phyloP scores from a whole-genome alignment of 2,329 filamentous ascomycete genomes.

The Fusarium setosum region DNA sequence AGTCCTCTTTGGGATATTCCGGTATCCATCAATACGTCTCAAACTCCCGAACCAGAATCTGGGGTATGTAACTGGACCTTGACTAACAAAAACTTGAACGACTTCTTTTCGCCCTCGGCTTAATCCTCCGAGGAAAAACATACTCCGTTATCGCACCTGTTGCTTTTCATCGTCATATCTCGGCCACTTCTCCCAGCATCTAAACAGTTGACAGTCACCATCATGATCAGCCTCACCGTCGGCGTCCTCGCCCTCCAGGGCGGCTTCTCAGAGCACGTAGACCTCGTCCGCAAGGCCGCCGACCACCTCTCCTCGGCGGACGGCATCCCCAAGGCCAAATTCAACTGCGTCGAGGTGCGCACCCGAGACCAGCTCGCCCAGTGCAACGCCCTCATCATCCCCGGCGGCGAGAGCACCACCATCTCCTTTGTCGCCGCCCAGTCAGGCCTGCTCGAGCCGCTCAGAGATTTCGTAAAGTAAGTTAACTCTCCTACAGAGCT shows the following conservation, averaged over 20 bases:
- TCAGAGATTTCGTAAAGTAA: conserved; percentile 92
- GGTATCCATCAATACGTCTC: conserved; percentile 14
- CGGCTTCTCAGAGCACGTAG: conserved; percentile 89
- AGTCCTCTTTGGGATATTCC: conserved; percentile 36
- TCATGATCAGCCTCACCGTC: conserved; percentile 57
- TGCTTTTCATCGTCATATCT: background rate
- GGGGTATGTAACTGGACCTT: conserved; percentile 18
- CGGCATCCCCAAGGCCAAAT: conserved; percentile 47
- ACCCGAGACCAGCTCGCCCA: conserved; percentile 75
- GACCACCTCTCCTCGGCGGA: conserved; percentile 53
- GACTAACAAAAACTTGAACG: conserved; percentile 10
- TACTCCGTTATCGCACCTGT: conserved; percentile 27
- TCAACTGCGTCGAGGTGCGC: conserved; percentile 82
- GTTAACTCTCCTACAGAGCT: conserved; percentile 47
- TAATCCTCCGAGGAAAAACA: conserved; percentile 20
- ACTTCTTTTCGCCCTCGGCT: conserved; percentile 22
- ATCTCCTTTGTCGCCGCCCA: conserved; percentile 89
- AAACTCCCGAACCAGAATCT: conserved; percentile 30
- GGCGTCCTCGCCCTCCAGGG: conserved; percentile 85
- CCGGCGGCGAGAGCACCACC: conserved; percentile 94
- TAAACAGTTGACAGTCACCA: background rate
- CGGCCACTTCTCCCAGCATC: background rate
- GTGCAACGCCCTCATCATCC: conserved; percentile 89
- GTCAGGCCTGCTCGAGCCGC: conserved; percentile 82
- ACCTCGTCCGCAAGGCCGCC: conserved; percentile 77